Conservation (phyloP, 495 filamentous ascomycete genomes). For the Neurospora africana region DNA sequence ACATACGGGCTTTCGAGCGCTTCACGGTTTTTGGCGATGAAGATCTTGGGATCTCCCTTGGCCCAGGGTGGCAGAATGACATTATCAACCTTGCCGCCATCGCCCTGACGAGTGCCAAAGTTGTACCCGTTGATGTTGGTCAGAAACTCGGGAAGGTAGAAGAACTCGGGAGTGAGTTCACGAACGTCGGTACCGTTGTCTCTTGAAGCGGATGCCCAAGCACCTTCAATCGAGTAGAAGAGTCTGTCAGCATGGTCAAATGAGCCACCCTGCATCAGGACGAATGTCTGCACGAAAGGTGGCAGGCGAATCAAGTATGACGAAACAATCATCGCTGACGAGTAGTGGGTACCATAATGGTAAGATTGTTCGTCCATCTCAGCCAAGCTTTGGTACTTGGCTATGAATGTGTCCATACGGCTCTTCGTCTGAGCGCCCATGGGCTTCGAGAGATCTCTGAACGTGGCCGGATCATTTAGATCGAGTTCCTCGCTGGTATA, state of each 20-base stretch:
- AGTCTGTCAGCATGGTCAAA: constrained; percentile 94
- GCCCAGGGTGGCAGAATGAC: constrained; percentile 91
- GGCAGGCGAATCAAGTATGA: constrained; percentile 92
- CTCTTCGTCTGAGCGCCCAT: constrained; percentile 86
- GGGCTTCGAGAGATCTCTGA: constrained; percentile 86
- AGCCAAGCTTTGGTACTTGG: constrained; percentile 75
- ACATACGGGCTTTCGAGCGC: constrained; percentile 92
- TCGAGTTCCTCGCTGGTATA: constrained; percentile 96
- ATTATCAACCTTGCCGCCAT: constrained; percentile 65
- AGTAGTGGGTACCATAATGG: constrained; percentile 97
- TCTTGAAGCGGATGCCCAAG: constrained; percentile 82
- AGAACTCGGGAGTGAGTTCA: constrained; percentile 93
- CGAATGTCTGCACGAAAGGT: constrained; percentile 90
- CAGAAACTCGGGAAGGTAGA: constrained; percentile 89
- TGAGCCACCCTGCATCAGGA: constrained; percentile 92
- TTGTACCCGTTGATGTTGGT: constrained; percentile 88
- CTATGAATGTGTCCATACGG: constrained; percentile 65
- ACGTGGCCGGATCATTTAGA: constrained; percentile 68
- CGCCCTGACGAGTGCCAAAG: constrained; percentile 77
- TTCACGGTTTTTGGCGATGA: constrained; percentile 88
- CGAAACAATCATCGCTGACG: constrained; percentile 96
- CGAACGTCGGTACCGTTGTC: constrained; percentile 90
- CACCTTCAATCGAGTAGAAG: constrained; percentile 85
- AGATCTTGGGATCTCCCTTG: constrained; percentile 91
- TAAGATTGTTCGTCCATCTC: constrained; percentile 90